phyloP scores from a whole-genome alignment of 305 asterid species.

The Coffea humblotiana region DNA sequence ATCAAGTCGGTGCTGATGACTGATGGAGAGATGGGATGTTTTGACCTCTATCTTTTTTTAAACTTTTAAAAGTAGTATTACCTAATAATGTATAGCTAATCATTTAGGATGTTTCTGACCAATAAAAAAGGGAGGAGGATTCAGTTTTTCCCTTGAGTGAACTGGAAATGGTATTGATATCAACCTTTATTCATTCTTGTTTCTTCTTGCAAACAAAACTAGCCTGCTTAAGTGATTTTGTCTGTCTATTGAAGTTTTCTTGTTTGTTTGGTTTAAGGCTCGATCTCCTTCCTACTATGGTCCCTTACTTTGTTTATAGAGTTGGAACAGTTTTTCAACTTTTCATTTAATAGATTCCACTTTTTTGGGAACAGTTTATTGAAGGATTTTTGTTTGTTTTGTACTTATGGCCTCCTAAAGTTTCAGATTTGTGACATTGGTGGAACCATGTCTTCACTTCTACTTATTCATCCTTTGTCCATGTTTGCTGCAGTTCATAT shows the following conservation, averaged over 20 bases:
- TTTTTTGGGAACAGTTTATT: too few relatives aligned
- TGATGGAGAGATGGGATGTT: background rate
- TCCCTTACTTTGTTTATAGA: background rate
- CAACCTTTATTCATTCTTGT: background rate
- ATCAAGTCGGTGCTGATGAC: background rate
- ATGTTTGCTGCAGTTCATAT: conserved; percentile 71
- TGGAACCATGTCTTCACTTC: background rate
- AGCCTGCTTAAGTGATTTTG: background rate
- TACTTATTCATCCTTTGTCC: background rate
- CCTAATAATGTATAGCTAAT: background rate
- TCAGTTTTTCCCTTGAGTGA: too few relatives aligned
- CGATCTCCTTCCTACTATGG: background rate
- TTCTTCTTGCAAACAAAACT: background rate
- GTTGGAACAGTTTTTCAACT: background rate
- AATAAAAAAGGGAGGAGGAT: too few relatives aligned
- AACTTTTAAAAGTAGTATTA: too few relatives aligned
- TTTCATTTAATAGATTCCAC: background rate
- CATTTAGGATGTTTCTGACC: background rate
- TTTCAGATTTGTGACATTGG: background rate
- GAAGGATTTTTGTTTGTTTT: too few relatives aligned
- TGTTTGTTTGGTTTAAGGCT: background rate
- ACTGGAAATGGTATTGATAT: too few relatives aligned
- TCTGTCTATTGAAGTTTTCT: background rate
- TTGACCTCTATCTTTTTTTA: too few relatives aligned
- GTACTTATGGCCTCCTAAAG: background rate